phyloP scores from a whole-genome alignment of 208 protist genomes.

The Phytomonas sp. region DNA sequence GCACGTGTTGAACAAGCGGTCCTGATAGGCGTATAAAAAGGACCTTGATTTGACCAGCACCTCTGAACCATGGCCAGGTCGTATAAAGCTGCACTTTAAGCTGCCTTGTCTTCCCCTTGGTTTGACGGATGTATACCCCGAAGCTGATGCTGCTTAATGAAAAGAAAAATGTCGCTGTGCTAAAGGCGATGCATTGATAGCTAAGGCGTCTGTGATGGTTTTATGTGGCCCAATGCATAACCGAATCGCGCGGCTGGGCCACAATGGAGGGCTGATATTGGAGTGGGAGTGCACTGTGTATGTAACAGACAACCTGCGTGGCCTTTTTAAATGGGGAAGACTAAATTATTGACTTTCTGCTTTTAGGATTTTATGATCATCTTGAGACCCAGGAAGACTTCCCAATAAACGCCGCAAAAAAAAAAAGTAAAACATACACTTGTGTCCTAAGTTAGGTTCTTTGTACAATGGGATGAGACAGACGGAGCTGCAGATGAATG shows the following conservation, averaged over 20 bases:
- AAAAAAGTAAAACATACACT: background rate
- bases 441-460: background rate
- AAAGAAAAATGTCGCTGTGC: background rate
- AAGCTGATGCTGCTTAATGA: background rate
- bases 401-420: background rate
- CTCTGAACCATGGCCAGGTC: background rate
- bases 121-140: background rate
- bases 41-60: background rate
- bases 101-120: background rate
- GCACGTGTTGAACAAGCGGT: background rate
- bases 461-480: background rate
- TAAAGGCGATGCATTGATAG: background rate
- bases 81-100: background rate
- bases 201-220: background rate
- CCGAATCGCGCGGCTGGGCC: background rate
- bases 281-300: background rate
- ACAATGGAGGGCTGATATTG: background rate
- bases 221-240: background rate
- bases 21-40: background rate
- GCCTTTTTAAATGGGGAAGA: background rate
- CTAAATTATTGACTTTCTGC: conserved; percentile 8
- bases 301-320: background rate
- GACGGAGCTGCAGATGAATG: background rate
- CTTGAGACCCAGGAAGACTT: background rate
- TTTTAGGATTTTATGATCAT: conserved; percentile 8